A percentile compares a stretch with the other conserved stretches of the same genome.
phyloP scores from a whole-genome alignment of 179 eudicot species.

The Monotropa hypopitys region DNA sequence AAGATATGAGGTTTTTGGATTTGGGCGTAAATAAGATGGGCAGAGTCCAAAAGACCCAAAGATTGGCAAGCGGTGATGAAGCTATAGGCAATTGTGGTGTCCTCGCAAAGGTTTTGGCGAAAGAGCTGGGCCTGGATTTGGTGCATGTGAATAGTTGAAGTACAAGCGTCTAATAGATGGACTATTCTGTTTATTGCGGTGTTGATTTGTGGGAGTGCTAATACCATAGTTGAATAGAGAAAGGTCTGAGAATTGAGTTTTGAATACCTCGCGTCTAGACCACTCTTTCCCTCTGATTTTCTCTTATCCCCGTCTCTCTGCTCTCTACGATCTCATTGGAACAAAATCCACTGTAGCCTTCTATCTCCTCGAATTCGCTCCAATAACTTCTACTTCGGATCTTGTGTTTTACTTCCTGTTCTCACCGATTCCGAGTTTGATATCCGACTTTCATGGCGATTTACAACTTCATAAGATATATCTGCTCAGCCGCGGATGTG shows the following conservation, averaged over 20 bases:
- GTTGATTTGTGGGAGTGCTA: constrained; percentile 2
- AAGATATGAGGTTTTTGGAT: constrained; percentile 22
- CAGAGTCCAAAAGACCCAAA: constrained; percentile 18
- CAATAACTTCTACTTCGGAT: neutral
- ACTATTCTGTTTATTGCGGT: constrained; percentile 11
- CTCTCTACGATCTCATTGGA: too few species aligned
- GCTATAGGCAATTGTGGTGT: constrained; percentile 27
- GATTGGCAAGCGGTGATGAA: constrained; percentile 36
- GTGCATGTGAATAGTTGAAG: constrained; percentile 18
- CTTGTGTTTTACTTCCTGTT: neutral
- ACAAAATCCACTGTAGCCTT: too few species aligned
- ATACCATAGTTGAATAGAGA: constrained; percentile 4
- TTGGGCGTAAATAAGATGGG: constrained; percentile 22
- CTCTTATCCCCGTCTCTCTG: too few species aligned
- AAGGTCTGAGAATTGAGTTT: neutral
- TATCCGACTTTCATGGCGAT: neutral
- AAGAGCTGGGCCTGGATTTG: constrained; percentile 41
- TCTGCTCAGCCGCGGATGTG: too few species aligned
- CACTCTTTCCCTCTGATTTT: too few species aligned
- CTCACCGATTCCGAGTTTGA: neutral
- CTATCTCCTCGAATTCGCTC: too few species aligned
- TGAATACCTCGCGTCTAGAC: neutral
- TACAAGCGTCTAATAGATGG: constrained; percentile 18
- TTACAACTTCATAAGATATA: neutral
- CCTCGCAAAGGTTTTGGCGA: constrained; percentile 21